Percentiles rank a stretch among this genome's conserved stretches.
These are phyloP conservation scores for Barnettozyma californica DNA, from an alignment of 805 yeast species.

Conservation along the genomic window DNA sequence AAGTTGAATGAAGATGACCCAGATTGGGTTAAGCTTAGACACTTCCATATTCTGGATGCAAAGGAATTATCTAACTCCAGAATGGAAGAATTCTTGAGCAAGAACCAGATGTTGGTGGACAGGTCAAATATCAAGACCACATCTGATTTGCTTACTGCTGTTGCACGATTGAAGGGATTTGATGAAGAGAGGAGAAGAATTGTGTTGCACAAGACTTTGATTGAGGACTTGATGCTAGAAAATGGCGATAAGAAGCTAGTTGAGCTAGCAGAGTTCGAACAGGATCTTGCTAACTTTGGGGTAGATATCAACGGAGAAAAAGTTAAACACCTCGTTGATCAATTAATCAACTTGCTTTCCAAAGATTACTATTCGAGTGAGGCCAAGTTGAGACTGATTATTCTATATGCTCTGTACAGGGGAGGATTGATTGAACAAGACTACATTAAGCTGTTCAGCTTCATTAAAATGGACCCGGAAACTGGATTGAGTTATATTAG, in stretches of 20 bases:
- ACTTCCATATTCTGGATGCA: constrained; percentile 70
- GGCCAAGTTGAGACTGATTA: constrained; percentile 71
- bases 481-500: constrained; percentile 48
- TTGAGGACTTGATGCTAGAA: constrained; percentile 58
- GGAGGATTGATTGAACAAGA: constrained; percentile 79
- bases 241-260: constrained; percentile 57
- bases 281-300: constrained; percentile 71
- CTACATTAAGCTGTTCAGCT: constrained; percentile 60
- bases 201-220: constrained; percentile 53
- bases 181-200: constrained; percentile 61
- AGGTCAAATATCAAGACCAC: constrained; percentile 58
- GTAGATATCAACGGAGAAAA: constrained; percentile 61
- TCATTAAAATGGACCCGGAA: constrained; percentile 38
- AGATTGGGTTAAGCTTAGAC: constrained; percentile 68
- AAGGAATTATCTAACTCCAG: constrained; percentile 54
- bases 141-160: constrained; percentile 68
- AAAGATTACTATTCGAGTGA: constrained; percentile 44
- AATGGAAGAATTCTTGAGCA: constrained; percentile 59
- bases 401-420: constrained; percentile 72
- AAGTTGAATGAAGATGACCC: constrained; percentile 56
- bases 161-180: constrained; percentile 62
- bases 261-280: constrained; percentile 81
- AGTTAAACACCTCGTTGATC: constrained; percentile 54
- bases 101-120: constrained; percentile 73
- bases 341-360: constrained; percentile 50